These are phyloP conservation scores for Paecilomyces variotii DNA, from an alignment of 2,329 filamentous ascomycete genomes.

Conservation along the genomic window DNA sequence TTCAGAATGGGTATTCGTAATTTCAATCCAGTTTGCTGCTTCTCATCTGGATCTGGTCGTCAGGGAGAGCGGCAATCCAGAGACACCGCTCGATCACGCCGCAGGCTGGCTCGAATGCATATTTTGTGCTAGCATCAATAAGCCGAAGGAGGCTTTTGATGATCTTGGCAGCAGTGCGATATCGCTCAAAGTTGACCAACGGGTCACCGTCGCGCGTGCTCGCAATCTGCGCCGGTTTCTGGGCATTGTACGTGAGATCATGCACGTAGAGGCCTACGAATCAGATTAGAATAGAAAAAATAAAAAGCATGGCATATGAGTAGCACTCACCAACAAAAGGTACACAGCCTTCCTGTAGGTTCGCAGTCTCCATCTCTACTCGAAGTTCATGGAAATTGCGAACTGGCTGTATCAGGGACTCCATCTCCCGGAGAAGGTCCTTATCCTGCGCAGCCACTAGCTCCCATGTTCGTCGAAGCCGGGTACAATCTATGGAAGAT, in stretches of 20 bases:
- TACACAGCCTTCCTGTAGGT: slow-evolving; percentile 54
- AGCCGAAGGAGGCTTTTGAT: slow-evolving; percentile 56
- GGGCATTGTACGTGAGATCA: slow-evolving; percentile 59
- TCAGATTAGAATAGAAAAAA: not conserved
- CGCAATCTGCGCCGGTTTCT: slow-evolving; percentile 54
- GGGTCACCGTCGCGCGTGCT: slow-evolving; percentile 41
- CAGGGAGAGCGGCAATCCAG: slow-evolving; percentile 54
- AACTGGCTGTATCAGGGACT: slow-evolving; percentile 53
- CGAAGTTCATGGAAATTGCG: slow-evolving; percentile 57
- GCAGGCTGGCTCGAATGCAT: slow-evolving; percentile 49
- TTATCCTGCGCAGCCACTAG: slow-evolving; percentile 48
- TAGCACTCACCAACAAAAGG: slow-evolving; percentile 52
- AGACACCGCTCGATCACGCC: slow-evolving; percentile 55
- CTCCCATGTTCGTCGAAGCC: slow-evolving; percentile 52
- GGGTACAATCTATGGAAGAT: slow-evolving; percentile 50
- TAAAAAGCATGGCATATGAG: not conserved
- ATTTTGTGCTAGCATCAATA: slow-evolving; percentile 57
- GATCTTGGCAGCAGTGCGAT: slow-evolving; percentile 56
- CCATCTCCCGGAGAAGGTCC: slow-evolving; percentile 49
- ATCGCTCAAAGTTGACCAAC: slow-evolving; percentile 60
- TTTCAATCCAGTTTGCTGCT: slow-evolving; percentile 37
- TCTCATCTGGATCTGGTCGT: slow-evolving; percentile 46
- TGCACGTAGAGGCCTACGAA: slow-evolving; percentile 53
- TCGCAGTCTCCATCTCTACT: slow-evolving; percentile 55
- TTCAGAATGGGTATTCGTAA: not conserved